Evolutionary conservation across 495 filamentous ascomycete genomes (phyloP).

Genomic region (Bacidia gigantensis): DNA sequence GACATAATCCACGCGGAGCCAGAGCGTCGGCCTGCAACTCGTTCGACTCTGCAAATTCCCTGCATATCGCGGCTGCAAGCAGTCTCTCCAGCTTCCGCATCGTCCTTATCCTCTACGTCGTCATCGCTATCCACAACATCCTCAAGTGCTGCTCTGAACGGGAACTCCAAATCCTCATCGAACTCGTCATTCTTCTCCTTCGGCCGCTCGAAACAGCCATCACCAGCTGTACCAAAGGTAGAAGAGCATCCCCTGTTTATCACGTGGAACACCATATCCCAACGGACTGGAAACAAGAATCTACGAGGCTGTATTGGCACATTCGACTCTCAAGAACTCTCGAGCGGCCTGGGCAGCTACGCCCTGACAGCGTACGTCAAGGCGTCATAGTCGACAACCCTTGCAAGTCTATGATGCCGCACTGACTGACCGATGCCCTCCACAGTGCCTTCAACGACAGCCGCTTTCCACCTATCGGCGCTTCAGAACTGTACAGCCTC

Average conservation of each 20-base stretch:
- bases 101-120: slow-evolving; percentile 17
- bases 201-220: slow-evolving; percentile 20
- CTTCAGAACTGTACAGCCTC: slow-evolving; percentile 51
- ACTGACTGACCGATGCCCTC: not conserved
- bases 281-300: slow-evolving; percentile 42
- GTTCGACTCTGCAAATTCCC: slow-evolving; percentile 17
- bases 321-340: slow-evolving; percentile 67
- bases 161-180: slow-evolving; percentile 31
- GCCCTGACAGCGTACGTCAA: slow-evolving; percentile 63
- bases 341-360: slow-evolving; percentile 60
- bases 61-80: slow-evolving; percentile 22
- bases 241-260: slow-evolving; percentile 65
- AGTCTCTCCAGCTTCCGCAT: slow-evolving; percentile 22
- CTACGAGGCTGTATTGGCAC: slow-evolving; percentile 95
- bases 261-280: slow-evolving; percentile 74
- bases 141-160: slow-evolving; percentile 27
- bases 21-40: slow-evolving; percentile 7
- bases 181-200: slow-evolving; percentile 32
- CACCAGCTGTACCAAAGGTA: slow-evolving; percentile 7
- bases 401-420: not conserved
- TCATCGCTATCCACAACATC: slow-evolving; percentile 27
- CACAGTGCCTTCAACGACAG: slow-evolving; percentile 68
- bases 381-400: no score
- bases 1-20: slow-evolving; percentile 7
- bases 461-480: slow-evolving; percentile 64